A percentile compares a stretch with the other conserved stretches of the same genome.
These are phyloP conservation scores for Meira nashicola DNA, from an alignment of 1,284 basidiomycete genomes.

Conservation along the genomic window DNA sequence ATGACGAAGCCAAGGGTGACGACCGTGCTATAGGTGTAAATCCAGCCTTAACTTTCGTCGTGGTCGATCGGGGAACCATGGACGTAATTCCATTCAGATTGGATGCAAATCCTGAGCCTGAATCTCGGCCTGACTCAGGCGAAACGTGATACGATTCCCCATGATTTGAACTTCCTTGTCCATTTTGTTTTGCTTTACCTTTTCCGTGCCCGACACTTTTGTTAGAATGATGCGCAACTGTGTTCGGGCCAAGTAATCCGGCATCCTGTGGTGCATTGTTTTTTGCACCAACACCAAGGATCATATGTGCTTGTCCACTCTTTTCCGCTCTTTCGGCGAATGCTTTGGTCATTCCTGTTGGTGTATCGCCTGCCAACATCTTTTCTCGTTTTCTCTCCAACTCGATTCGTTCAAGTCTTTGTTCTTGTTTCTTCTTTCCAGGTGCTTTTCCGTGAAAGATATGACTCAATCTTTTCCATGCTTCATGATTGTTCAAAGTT, in stretches of 20 bases:
- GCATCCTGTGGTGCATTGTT: constrained; percentile 46
- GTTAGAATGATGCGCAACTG: background rate
- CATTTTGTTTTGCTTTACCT: constrained; percentile 6
- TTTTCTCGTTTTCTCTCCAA: constrained; percentile 46
- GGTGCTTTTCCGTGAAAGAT: constrained; percentile 50
- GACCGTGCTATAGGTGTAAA: background rate
- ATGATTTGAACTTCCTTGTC: background rate
- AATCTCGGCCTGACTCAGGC: background rate
- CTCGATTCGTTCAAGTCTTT: constrained; percentile 41
- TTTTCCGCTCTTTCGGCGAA: constrained; percentile 43
- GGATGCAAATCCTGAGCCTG: background rate
- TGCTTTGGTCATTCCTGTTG: constrained; percentile 42
- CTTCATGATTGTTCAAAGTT: constrained; percentile 78
- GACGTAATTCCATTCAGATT: background rate
- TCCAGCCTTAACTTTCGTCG: background rate
- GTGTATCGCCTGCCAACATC: constrained; percentile 50
- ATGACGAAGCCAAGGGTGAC: background rate
- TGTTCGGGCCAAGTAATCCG: constrained; percentile 32
- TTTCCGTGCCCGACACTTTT: constrained; percentile 1
- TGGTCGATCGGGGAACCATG: constrained; percentile 1
- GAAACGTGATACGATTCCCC: background rate
- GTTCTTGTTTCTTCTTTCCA: constrained; percentile 47
- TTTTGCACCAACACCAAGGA: constrained; percentile 44
- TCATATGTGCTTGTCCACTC: constrained; percentile 51
- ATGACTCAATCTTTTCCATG: constrained; percentile 53